Evolutionary conservation across 2,329 filamentous ascomycete genomes (phyloP), one percentile per base, ranked within the genome.

Genomic region (Clonostachys byssicola): DNA sequence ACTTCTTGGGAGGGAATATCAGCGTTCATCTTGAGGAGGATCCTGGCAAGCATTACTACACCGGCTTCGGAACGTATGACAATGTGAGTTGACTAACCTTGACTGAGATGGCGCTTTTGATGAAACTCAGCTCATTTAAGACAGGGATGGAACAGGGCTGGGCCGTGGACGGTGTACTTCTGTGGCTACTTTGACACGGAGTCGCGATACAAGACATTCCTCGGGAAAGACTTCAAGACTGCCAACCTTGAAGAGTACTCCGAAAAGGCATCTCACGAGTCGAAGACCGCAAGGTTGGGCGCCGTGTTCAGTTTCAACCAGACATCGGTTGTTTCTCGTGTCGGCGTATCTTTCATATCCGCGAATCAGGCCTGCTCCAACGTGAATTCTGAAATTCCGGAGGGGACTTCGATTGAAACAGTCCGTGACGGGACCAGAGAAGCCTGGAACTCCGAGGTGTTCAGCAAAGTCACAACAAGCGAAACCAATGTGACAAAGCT

Each of bases 311-410:
- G 73, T 0, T 86, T 86, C 50, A 51, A 66, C 9, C 57, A 65
- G 1, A 58, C 62, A 3, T 53, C 63, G 3, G 66, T 86, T 2
- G 71, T 65, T 2, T 85, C 83, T 2, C 71, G 80, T 3, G 81
- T 88, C 0, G 85, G 85, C 2, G 78, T 88, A 12, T 87, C 83
- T 0, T 87, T 85, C 64, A 77, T 88, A n/a, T 87, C 83, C 0
- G 59, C 72, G 0, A 64, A 70, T 6, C 75, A 83, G 51, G 85
- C 83, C 6, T 88, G 85, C 58, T 47, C 59, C 10, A 83, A 78
- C 50, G 70, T 84, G 17, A 64, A 85, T 40, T 53, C 57, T 2
- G 79, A 87, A 54, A 81, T 88, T 13, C 72, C 78, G 0, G 51
- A 60, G 0, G 67, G 61, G 1, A 75, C 70, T 0, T 56, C 59